Percentiles rank a stretch among this genome's conserved stretches.
Evolutionary conservation across 1,139 yeast genomes (phyloP).

Genomic region (Nakaseomyces glabratus): DNA sequence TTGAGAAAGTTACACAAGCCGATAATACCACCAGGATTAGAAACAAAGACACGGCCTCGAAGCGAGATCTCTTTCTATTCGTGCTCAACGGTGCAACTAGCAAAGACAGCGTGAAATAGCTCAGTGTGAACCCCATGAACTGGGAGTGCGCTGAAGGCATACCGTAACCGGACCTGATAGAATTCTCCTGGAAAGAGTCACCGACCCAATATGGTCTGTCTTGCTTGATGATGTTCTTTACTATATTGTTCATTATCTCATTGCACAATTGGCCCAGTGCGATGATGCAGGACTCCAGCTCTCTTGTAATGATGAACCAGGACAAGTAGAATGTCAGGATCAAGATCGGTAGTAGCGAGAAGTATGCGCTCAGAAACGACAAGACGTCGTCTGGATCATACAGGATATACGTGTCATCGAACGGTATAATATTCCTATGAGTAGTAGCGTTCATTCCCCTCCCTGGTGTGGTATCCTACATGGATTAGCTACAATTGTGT

Average conservation of each 20-base stretch:
- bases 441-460: constrained; percentile 5
- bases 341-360: constrained; percentile 77
- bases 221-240: constrained; percentile 57
- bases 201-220: constrained; percentile 65
- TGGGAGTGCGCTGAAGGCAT: constrained; percentile 98
- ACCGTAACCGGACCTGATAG: constrained; percentile 59
- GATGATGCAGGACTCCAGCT: constrained; percentile 72
- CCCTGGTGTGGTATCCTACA: too few species aligned
- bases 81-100: constrained; percentile 1
- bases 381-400: constrained; percentile 61
- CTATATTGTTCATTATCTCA: constrained; percentile 60
- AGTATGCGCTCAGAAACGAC: constrained; percentile 56
- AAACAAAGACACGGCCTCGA: not conserved
- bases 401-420: constrained; percentile 63
- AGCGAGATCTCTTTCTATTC: not conserved
- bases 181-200: constrained; percentile 40
- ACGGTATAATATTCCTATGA: constrained; percentile 30
- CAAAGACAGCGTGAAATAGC: constrained; percentile 43
- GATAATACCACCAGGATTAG: constrained; percentile 28
- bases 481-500: too few species aligned
- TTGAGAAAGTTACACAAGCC: constrained; percentile 53
- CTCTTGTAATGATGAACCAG: constrained; percentile 75
- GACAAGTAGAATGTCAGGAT: constrained; percentile 72
- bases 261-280: constrained; percentile 81
- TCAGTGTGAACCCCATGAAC: constrained; percentile 79